These are phyloP conservation scores for Ganoderma lingzhi DNA, from an alignment of 1,284 basidiomycete species.

Conservation along the genomic window DNA sequence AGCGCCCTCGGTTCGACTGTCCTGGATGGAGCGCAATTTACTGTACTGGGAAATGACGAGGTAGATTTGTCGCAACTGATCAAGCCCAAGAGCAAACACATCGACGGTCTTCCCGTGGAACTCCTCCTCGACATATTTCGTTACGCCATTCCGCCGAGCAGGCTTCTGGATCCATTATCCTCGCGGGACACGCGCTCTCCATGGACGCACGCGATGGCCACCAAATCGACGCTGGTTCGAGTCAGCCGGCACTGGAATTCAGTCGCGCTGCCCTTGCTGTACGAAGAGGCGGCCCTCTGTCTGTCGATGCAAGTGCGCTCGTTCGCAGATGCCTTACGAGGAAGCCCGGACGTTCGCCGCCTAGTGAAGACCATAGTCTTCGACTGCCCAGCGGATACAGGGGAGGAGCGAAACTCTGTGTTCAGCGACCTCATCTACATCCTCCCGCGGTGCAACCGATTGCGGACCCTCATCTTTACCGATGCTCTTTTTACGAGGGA, in stretches of 20 bases:
- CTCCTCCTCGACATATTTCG: conserved; percentile 22
- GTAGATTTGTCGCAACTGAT: conserved; percentile 11
- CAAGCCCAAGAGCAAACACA: not conserved
- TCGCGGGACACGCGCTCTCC: conserved; percentile 12
- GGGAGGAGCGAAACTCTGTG: conserved; percentile 10
- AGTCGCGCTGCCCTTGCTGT: conserved; percentile 10
- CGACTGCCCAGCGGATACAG: conserved; percentile 19
- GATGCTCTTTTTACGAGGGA: conserved; percentile 21
- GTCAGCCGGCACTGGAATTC: conserved; percentile 21
- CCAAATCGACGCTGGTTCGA: conserved; percentile 8
- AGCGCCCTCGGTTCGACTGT: not conserved
- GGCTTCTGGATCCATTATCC: conserved; percentile 17
- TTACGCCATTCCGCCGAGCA: conserved; percentile 16
- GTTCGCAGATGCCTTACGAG: conserved; percentile 15
- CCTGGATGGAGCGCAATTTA: not conserved
- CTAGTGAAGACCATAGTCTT: conserved; percentile 20
- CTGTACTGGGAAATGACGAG: conserved; percentile 2
- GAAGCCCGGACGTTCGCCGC: conserved; percentile 3
- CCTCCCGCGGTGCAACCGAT: conserved; percentile 12
- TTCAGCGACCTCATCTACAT: conserved; percentile 16
- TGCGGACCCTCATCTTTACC: conserved; percentile 22
- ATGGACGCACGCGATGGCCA: conserved; percentile 9
- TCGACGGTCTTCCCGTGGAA: conserved; percentile 22
- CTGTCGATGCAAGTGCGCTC: conserved; percentile 12
- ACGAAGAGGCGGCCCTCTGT: conserved; percentile 23